Evolutionary conservation across 2,329 filamentous ascomycete species (phyloP), one percentile per base, ranked within the genome.

Genomic region (Claviceps pazoutovae): DNA sequence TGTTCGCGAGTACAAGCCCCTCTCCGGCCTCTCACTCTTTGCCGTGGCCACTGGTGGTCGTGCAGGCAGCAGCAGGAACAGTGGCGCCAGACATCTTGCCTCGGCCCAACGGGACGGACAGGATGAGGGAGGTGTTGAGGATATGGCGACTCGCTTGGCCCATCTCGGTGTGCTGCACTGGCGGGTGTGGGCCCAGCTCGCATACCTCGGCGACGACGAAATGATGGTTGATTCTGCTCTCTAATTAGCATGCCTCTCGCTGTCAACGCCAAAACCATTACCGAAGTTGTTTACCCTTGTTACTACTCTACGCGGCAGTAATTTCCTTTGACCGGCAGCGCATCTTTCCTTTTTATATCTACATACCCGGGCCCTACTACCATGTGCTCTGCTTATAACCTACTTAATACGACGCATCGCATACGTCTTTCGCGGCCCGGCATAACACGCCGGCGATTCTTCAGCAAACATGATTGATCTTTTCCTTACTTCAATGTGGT

Each of bases 111-210:
- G 68, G 9, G 71, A 74, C 51, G 64, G 66, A 8, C 71, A 74
- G 44, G 75, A 78, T 48, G 76, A 80, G 48, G 72, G 70, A 44
- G 73, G 74, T 37, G 61, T 86, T 39, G 74, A 76, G 44, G 83
- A 88, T 53, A 79, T 95, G 64, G 81, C 87, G 1, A 84, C 82
- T 45, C 81, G 87, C 46, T 74, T 95, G 49, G 84, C 88, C 5
- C 91, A 96, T 62, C 80, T 96, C 45, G 82, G 86, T 14, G 75
- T 93, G 5, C 70, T 97, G 23, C 89, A 96, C 67, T 96, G 90
- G 89, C 79, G 87, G 48, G 84, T 95, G 3, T 97, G 90, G 88
- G 78, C 79, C 1, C 79, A 80, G 2, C 72, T 95, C 50, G 80
- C 85, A 13, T 95, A 95, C 63, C 57, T 69, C 14, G 66, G 66